Evolutionary conservation across 2,329 filamentous ascomycete species (phyloP).

Genomic region (Alternaria atra): DNA sequence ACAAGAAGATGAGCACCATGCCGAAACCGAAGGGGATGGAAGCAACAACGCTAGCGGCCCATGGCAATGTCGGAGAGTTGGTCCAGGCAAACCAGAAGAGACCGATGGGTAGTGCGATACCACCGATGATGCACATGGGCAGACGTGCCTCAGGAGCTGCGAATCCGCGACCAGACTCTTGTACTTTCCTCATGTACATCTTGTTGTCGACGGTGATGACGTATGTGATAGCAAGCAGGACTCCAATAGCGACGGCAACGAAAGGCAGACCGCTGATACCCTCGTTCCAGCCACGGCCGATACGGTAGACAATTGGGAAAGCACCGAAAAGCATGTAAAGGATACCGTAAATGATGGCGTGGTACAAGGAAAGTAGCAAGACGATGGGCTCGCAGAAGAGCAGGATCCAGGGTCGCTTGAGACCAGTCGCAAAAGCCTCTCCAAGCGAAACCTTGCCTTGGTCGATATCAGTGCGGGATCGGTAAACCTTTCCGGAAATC

Average conservation of each 20-base stretch:
- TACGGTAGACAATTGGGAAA: conserved; percentile 70
- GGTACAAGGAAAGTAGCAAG: conserved; percentile 68
- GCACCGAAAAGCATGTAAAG: conserved; percentile 61
- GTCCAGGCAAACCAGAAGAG: conserved; percentile 57
- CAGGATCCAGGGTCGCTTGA: conserved; percentile 74
- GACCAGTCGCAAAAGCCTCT: conserved; percentile 63
- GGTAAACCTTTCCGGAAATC: conserved; percentile 63
- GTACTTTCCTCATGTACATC: conserved; percentile 52
- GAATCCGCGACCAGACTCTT: conserved; percentile 59
- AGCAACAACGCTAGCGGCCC: conserved; percentile 63
- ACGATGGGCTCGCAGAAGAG: conserved; percentile 77
- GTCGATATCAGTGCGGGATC: conserved; percentile 57
- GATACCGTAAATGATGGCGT: conserved; percentile 63
- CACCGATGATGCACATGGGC: conserved; percentile 68
- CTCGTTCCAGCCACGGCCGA: conserved; percentile 48
- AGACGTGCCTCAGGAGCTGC: conserved; percentile 74
- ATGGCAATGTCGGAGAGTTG: conserved; percentile 62
- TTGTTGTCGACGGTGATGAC: conserved; percentile 51
- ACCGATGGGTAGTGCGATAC: conserved; percentile 65
- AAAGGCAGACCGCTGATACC: conserved; percentile 61
- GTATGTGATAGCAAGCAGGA: conserved; percentile 67
- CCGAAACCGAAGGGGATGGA: conserved; percentile 65
- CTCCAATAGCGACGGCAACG: conserved; percentile 73
- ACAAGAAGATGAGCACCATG: conserved; percentile 73
- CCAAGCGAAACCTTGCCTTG: conserved; percentile 56